Conservation (phyloP, 768 basidiomycete genomes). For the Lanmaoa pseudosensibilis region DNA sequence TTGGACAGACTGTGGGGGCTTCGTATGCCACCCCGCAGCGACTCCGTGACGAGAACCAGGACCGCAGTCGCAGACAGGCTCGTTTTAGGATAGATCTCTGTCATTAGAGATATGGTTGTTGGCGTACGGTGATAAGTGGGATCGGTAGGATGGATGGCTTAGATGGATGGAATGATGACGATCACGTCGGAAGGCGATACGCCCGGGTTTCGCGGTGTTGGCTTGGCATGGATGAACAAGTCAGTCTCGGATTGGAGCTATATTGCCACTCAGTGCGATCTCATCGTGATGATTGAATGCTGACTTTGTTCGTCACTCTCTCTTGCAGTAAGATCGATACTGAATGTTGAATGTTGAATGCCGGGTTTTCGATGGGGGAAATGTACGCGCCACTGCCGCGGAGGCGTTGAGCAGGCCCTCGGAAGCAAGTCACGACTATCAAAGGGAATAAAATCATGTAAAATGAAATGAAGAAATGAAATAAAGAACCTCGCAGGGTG, state of each 20-base stretch:
- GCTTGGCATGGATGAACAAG: not conserved
- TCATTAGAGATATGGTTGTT: not conserved
- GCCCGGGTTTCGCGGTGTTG: too few species aligned
- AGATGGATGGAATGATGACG: not conserved
- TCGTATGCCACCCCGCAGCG: not conserved
- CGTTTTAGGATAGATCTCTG: not conserved
- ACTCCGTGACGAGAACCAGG: not conserved
- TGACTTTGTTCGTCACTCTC: not conserved
- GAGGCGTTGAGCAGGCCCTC: not conserved
- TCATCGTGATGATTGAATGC: not conserved
- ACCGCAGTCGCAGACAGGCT: conserved; percentile 12
- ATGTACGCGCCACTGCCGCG: not conserved
- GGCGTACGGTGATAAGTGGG: conserved; percentile 5
- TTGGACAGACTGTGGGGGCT: not conserved
- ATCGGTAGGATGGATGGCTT: not conserved
- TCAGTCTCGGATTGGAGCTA: not conserved
- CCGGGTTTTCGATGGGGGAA: not conserved
- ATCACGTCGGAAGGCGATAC: conserved; percentile 15
- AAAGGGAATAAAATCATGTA: too few species aligned
- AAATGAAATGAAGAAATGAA: too few species aligned
- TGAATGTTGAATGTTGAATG: not conserved
- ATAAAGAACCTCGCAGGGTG: too few species aligned
- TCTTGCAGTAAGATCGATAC: not conserved
- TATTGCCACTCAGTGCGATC: not conserved
- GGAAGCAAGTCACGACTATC: too few species aligned